Evolutionary conservation across 2,329 filamentous ascomycete species (phyloP).

Genomic region (Pyrenochaeta sp.): DNA sequence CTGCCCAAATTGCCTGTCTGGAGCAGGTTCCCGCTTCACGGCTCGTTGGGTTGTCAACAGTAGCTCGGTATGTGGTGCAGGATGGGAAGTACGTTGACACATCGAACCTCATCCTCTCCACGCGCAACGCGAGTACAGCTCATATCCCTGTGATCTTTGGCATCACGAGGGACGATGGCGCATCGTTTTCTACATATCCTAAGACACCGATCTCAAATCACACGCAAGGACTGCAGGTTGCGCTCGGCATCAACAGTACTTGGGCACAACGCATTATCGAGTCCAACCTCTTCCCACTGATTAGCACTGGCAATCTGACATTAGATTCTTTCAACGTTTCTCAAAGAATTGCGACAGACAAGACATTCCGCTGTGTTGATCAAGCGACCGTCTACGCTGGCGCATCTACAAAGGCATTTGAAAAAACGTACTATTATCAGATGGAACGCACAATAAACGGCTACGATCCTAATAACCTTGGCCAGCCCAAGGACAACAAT

Average conservation of each 20-base stretch:
- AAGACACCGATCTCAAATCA: slow-evolving; percentile 53
- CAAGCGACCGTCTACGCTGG: slow-evolving; percentile 66
- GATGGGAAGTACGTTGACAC: slow-evolving; percentile 66
- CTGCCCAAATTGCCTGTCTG: slow-evolving; percentile 63
- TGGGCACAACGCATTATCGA: slow-evolving; percentile 46
- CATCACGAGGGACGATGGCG: slow-evolving; percentile 63
- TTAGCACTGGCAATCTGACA: slow-evolving; percentile 59
- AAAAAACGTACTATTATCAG: slow-evolving; percentile 66
- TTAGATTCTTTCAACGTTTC: slow-evolving; percentile 66
- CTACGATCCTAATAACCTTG: slow-evolving; percentile 63
- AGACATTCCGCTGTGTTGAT: slow-evolving; percentile 67
- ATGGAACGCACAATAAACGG: slow-evolving; percentile 65
- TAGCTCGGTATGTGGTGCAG: slow-evolving; percentile 64
- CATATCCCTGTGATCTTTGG: slow-evolving; percentile 66
- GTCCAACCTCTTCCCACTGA: slow-evolving; percentile 61
- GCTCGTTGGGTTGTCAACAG: slow-evolving; percentile 52
- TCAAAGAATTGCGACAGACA: slow-evolving; percentile 65
- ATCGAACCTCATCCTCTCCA: slow-evolving; percentile 57
- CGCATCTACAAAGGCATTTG: slow-evolving; percentile 56
- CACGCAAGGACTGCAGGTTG: slow-evolving; percentile 54
- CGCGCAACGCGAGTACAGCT: slow-evolving; percentile 55
- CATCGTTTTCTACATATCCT: slow-evolving; percentile 62
- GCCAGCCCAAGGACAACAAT: slow-evolving; percentile 59
- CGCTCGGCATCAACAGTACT: slow-evolving; percentile 57
- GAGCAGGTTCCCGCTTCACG: slow-evolving; percentile 56